Evolutionary conservation across 176 grass and related monocot genomes (phyloP).

Genomic region (Bothriochloa decipiens): DNA sequence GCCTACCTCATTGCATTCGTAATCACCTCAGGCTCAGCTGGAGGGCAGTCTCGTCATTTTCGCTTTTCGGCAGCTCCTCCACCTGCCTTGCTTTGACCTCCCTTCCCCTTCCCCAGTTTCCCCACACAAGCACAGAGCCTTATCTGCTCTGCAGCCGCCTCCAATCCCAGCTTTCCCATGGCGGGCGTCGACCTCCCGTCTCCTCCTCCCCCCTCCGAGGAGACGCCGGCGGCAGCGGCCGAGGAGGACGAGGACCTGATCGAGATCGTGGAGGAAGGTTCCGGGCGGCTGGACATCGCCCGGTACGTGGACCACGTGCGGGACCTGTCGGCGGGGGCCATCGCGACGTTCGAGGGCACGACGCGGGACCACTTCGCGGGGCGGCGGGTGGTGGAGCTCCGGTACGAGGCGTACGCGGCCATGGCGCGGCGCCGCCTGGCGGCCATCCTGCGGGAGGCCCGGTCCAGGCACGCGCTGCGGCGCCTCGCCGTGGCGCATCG

Average conservation of each 20-base stretch:
- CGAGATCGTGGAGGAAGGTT: slow-evolving; percentile 70
- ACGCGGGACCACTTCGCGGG: slow-evolving; percentile 85
- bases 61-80: neutral
- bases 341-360: slow-evolving; percentile 94
- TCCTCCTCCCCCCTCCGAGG: neutral
- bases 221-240: neutral
- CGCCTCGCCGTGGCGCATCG: slow-evolving; percentile 77
- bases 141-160: slow-evolving; percentile 36
- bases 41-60: slow-evolving; percentile 33
- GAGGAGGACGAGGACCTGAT: slow-evolving; percentile 43
- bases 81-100: neutral
- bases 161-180: slow-evolving; percentile 25
- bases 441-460: slow-evolving; percentile 58
- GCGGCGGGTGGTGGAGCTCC: slow-evolving; percentile 81
- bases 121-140: slow-evolving; percentile 7
- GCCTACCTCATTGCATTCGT: neutral
- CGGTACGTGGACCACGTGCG: slow-evolving; percentile 82
- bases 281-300: slow-evolving; percentile 51
- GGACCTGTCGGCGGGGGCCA: slow-evolving; percentile 78
- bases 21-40: neutral
- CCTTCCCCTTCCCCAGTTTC: too few species aligned
- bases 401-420: slow-evolving; percentile 82
- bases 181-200: slow-evolving; percentile 14
- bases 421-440: slow-evolving; percentile 74
- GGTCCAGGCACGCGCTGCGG: slow-evolving; percentile 53